Conservation (phyloP, 768 basidiomycete genomes). For the Boletus patriciae region DNA sequence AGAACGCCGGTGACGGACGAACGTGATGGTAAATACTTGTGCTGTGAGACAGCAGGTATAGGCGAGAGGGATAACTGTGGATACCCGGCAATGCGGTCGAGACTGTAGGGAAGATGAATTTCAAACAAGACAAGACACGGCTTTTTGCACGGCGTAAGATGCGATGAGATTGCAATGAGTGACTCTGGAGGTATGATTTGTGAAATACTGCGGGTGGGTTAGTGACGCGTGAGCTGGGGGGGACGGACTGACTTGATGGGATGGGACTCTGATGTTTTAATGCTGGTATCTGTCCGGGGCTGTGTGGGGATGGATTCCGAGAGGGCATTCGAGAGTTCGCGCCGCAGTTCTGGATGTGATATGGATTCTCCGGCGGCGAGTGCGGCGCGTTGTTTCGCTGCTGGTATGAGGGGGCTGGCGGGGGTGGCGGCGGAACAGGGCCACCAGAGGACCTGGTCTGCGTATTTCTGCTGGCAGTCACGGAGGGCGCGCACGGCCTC, state of each 20-base stretch:
- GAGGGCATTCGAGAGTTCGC: constrained; percentile 56
- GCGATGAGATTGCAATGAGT: constrained; percentile 42
- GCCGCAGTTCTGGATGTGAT: constrained; percentile 37
- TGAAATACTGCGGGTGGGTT: constrained; percentile 43
- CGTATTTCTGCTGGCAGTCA: constrained; percentile 46
- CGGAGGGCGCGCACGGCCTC: constrained; percentile 55
- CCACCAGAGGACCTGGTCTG: constrained; percentile 50
- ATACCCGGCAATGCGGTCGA: constrained; percentile 40
- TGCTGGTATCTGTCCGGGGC: neutral
- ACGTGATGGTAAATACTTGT: constrained; percentile 8
- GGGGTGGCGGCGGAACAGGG: constrained; percentile 26
- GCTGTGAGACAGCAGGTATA: constrained; percentile 16
- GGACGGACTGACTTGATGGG: constrained; percentile 71
- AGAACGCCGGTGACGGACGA: constrained; percentile 24
- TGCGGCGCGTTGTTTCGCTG: constrained; percentile 25
- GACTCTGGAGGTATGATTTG: constrained; percentile 55
- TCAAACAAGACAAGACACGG: constrained; percentile 37
- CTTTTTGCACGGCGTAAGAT: constrained; percentile 23
- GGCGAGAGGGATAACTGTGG: constrained; percentile 44
- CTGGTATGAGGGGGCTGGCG: constrained; percentile 17
- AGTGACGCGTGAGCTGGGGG: neutral
- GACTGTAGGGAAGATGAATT: constrained; percentile 31
- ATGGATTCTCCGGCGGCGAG: constrained; percentile 17
- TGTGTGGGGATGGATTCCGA: constrained; percentile 38
- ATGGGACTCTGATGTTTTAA: constrained; percentile 78